Conservation (phyloP, 2,329 filamentous ascomycete species). For the Pezicula radicicola region DNA sequence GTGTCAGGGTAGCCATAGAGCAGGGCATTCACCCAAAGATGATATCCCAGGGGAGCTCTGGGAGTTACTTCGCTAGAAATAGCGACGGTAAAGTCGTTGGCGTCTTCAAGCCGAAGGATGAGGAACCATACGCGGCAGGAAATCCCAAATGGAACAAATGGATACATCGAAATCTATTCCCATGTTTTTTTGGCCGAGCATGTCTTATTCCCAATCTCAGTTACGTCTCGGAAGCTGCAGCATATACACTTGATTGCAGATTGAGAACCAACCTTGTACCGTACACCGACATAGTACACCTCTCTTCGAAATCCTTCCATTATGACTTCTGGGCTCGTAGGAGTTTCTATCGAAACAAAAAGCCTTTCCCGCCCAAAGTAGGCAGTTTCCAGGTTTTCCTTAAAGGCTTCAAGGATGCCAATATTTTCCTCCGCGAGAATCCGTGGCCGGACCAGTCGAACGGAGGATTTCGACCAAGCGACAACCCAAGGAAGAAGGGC, state of each 20-base stretch:
- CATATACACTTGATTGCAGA: constrained; percentile 90
- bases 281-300: constrained; percentile 90
- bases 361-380: constrained; percentile 80
- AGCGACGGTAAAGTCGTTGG: constrained; percentile 90
- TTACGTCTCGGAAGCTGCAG: constrained; percentile 96
- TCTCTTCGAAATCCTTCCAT: constrained; percentile 96
- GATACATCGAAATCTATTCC: constrained; percentile 97
- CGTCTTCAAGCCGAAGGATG: constrained; percentile 98
- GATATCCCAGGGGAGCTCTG: constrained; percentile 96
- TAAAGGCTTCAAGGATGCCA: constrained; percentile 96
- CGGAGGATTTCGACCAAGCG: constrained; percentile 63
- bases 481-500: constrained; percentile 65
- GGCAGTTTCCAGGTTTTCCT: constrained; percentile 98
- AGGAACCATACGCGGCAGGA: constrained; percentile 93
- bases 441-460: constrained; percentile 88
- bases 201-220: constrained; percentile 96
- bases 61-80: constrained; percentile 95
- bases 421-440: constrained; percentile 89
- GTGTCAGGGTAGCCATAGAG: constrained; percentile 85
- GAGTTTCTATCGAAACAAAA: constrained; percentile 83
- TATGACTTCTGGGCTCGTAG: constrained; percentile 97
- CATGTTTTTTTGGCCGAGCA: constrained; percentile 92
- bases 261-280: constrained; percentile 89
- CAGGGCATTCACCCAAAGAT: constrained; percentile 90
- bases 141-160: constrained; percentile 99